Base-by-base conservation (phyloP, 2,329 filamentous ascomycete genomes). In the Hypoxylon sp. region DNA sequence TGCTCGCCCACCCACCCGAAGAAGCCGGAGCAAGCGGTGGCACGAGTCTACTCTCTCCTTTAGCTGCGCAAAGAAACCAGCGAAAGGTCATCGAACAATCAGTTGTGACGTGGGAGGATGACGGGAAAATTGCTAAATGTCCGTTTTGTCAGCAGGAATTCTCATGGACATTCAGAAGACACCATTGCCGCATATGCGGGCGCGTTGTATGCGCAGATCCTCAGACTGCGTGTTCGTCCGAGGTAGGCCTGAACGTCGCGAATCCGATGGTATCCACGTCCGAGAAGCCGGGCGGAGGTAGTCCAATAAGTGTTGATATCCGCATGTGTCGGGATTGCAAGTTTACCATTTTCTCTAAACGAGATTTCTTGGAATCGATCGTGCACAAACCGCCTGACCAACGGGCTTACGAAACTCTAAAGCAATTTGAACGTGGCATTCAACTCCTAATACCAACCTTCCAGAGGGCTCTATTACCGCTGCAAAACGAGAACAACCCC, bases 111-210 rank as follows among this genome's bases (percentile, higher is more conserved):
- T 99, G 96, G 96, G 93, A 99, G 79, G 94, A 98, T 57, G 96
- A 99, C 79, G 86, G 90, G 0, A 88, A 85, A 32, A 94, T 99
- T 5, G 69, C 85, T 1, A 90, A 90, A 70, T 99, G 96, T 76
- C 96, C 96, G 0, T 97, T 97, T 76, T 99, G 96, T 75, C 93
- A 97, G 76, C 96, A 99, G 75, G 93, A 97, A 62, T 99, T 99
- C 79, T 91, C 90, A 13, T 98, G 97, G 87, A 92, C 93, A 1
- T 97, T 98, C 75, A 89, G 96, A 74, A 86, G 96, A 72, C 96
- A 98, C 79, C 96, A 99, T 79, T 99, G 96, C 80, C 89, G 96
- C 60, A 91, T 97, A 80, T 99, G 96, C 75, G 96, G 96, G 2
- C 89, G 91, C 46, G 94, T 99, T 0, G 93, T 99, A 0, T 99